A percentile compares a stretch with the other conserved stretches of the same genome.
These are phyloP conservation scores for Linum trigynum DNA, from an alignment of 345 rosid species.

Conservation along the genomic window DNA sequence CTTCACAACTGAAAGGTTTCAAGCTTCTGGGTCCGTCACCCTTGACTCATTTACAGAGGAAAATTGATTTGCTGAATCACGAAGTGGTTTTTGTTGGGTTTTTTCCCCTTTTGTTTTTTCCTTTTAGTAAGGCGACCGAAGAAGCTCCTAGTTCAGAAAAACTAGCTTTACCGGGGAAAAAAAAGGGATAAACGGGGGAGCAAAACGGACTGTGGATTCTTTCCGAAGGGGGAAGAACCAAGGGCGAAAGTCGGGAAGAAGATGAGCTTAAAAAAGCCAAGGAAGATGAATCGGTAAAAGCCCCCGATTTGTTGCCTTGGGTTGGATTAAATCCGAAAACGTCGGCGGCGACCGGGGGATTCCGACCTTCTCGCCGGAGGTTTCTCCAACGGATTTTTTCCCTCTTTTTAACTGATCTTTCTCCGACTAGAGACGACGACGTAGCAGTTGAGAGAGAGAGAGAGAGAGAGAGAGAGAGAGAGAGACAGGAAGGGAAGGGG, in stretches of 20 bases:
- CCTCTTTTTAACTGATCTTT: constrained; percentile 8
- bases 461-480: constrained; percentile 12
- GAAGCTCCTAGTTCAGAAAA: no score
- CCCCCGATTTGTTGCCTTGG: constrained; percentile 16
- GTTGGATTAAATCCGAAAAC: neutral
- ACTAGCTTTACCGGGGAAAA: neutral
- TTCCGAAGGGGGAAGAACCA: constrained; percentile 36
- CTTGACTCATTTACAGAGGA: neutral
- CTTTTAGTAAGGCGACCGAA: no score
- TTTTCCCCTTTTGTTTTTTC: no score
- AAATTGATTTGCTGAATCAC: neutral
- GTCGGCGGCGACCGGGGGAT: neutral
- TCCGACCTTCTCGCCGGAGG: constrained; percentile 30
- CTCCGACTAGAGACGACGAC: constrained; percentile 9
- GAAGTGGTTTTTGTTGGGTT: no score
- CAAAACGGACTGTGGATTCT: constrained; percentile 21
- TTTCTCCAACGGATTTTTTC: constrained; percentile 11
- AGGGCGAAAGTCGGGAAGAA: constrained; percentile 17
- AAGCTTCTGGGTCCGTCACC: constrained; percentile 22
- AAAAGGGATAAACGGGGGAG: neutral
- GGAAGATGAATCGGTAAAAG: constrained; percentile 11
- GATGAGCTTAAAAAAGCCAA: constrained; percentile 9
- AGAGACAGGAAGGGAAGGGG: constrained; percentile 1
- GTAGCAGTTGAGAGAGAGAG: neutral
- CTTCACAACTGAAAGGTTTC: constrained; percentile 3